Conservation (phyloP, 164 flowering plant species). For the Stephania cephalantha region DNA sequence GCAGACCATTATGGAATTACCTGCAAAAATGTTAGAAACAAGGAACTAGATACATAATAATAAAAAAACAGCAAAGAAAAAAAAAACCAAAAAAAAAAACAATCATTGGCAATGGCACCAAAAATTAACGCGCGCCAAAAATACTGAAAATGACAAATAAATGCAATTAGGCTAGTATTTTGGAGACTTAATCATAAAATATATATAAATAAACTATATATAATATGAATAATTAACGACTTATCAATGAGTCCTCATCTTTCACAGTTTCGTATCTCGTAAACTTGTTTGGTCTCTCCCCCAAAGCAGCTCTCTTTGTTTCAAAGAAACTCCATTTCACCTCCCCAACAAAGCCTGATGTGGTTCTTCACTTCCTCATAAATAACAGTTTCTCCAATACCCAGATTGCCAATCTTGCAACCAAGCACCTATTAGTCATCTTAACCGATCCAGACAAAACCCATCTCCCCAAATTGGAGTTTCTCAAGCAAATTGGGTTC, state of each 20-base stretch:
- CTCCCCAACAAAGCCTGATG: background rate
- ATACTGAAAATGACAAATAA: too few relatives aligned
- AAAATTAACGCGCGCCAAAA: too few relatives aligned
- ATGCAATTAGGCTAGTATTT: too few relatives aligned
- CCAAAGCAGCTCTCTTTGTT: background rate
- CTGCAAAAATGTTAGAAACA: too few relatives aligned
- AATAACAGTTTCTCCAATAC: constrained; percentile 3
- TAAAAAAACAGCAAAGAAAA: too few relatives aligned
- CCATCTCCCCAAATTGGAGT: constrained; percentile 35
- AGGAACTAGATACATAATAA: too few relatives aligned
- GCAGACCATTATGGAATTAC: too few relatives aligned
- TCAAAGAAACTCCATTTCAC: background rate
- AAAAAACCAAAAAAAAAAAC: too few relatives aligned
- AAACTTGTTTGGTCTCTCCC: constrained; percentile 8
- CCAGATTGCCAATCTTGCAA: constrained; percentile 16
- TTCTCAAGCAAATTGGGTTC: constrained; percentile 26
- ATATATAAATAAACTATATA: too few relatives aligned
- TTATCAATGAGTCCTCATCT: background rate
- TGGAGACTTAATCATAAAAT: too few relatives aligned
- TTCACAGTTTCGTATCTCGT: constrained; percentile 6
- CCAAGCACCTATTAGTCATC: constrained; percentile 15
- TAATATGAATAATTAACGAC: too few relatives aligned
- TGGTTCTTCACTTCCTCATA: background rate
- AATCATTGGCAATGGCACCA: too few relatives aligned
- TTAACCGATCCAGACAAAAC: constrained; percentile 17